Evolutionary conservation across 2,329 filamentous ascomycete genomes (phyloP).

Genomic region (Arthrobotrys pseudoclavata): DNA sequence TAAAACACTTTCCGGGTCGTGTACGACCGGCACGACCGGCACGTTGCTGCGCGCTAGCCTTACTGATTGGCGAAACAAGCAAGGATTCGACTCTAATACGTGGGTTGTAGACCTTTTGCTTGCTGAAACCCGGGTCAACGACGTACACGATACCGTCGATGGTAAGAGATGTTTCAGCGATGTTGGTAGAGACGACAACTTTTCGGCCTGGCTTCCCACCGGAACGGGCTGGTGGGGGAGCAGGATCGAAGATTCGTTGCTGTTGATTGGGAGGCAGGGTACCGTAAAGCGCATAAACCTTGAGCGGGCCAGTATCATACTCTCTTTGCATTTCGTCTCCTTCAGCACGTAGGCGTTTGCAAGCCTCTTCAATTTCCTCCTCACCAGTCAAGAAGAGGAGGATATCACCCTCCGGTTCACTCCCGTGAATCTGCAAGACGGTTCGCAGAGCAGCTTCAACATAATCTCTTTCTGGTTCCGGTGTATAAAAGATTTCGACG

Average conservation of each 20-base stretch:
- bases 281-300: conserved; percentile 93
- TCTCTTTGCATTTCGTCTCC: conserved; percentile 92
- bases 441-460: conserved; percentile 95
- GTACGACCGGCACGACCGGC: conserved; percentile 99
- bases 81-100: conserved; percentile 96
- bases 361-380: conserved; percentile 97
- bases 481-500: conserved; percentile 98
- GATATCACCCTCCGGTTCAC: conserved; percentile 91
- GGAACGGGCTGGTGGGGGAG: conserved; percentile 78
- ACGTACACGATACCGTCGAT: conserved; percentile 99
- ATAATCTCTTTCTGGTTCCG: conserved; percentile 95
- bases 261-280: conserved; percentile 92
- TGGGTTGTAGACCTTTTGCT: conserved; percentile 99
- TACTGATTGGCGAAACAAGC: conserved; percentile 97
- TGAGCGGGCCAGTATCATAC: conserved; percentile 88
- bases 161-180: conserved; percentile 95
- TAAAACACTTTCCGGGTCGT: conserved; percentile 96
- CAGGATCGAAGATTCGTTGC: conserved; percentile 92
- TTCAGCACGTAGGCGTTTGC: conserved; percentile 89
- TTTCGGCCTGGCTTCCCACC: conserved; percentile 92
- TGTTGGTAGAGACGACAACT: conserved; percentile 94
- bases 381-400: conserved; percentile 96
- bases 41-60: conserved; percentile 95
- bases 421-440: conserved; percentile 95
- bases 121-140: conserved; percentile 98